Base-by-base conservation (phyloP, 768 basidiomycete species). In the Leccinum incarnatum region DNA sequence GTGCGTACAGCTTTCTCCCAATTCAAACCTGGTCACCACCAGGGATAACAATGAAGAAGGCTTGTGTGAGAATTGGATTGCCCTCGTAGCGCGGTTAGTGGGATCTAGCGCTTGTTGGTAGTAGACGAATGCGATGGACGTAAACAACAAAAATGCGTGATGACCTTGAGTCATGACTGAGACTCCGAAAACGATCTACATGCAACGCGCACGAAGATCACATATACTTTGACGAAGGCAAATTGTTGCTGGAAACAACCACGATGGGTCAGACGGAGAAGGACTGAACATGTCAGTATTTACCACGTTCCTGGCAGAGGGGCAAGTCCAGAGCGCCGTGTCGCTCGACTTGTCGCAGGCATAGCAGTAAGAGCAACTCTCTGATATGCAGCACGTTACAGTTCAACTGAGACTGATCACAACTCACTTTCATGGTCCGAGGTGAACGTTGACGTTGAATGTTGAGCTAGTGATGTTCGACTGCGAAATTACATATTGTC, bases 91-190 rank as follows among this genome's bases (percentile, higher is more conserved):
- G 11, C 11, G 71, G 61, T 82, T 83, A 3, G 80, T 71, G 1
- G 92, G 91, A 69, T 92, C 87, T 32, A 86, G 79, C 1, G 85
- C 67, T 73, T 95, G 92, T 23, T 86, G 85, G 67, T 88, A 85
- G 76, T 86, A 95, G 12, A 80, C 78, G 68, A 88, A 88, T 2
- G 85, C 82, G 63, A 90, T 65, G 51, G 79, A 62, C 19, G 82
- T 80, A 78, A 92, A 91, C 59, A 93, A 69, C 37, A 77, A 63
- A 32, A 12, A 32, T 32, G 32, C 12, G 12, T 32, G 32, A 32
- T 12, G 5, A 30, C 30, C 4, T 29, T 29, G 2, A 29, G 29
- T 29, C 0, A 29, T 29, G 29, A 29, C 30, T 32, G 30, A 32
- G 11, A 32, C 30, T 32, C 32, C 32, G 32, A 32, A 32, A 32